Evolutionary conservation across 441 rosid species (phyloP).

Genomic region (Dalechampia spathulata): DNA sequence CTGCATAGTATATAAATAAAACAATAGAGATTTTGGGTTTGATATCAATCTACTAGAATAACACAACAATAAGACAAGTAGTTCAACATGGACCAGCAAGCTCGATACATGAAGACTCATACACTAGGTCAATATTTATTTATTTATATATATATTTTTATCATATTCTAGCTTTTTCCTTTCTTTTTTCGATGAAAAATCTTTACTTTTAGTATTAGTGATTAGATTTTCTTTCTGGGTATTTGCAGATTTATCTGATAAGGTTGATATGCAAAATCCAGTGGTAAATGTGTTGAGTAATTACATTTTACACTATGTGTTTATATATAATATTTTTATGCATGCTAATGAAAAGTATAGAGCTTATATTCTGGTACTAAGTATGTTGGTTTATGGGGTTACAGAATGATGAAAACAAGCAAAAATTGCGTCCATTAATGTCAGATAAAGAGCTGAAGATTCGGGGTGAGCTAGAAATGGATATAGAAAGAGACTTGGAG

Average conservation of each 20-base stretch:
- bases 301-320: too few relatives aligned
- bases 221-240: background rate
- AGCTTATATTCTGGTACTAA: background rate
- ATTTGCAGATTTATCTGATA: constrained; percentile 18
- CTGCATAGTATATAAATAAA: background rate
- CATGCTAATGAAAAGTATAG: too few relatives aligned
- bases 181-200: too few relatives aligned
- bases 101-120: constrained; percentile 7
- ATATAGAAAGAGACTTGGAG: constrained; percentile 63
- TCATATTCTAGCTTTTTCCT: background rate
- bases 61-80: background rate
- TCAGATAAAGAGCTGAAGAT: constrained; percentile 52
- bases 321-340: too few relatives aligned
- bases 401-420: constrained; percentile 9
- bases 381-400: background rate
- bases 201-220: background rate
- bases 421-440: constrained; percentile 9
- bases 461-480: constrained; percentile 55
- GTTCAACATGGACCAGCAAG: constrained; percentile 22
- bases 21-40: too few relatives aligned
- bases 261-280: background rate
- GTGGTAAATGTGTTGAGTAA: background rate
- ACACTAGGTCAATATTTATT: constrained; percentile 9
- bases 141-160: background rate
- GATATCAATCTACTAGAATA: background rate